A percentile compares a stretch with the other conserved stretches of the same genome.
Evolutionary conservation across 2,329 filamentous ascomycete genomes (phyloP).

Genomic region (Rhytidhysteron rufulum): DNA sequence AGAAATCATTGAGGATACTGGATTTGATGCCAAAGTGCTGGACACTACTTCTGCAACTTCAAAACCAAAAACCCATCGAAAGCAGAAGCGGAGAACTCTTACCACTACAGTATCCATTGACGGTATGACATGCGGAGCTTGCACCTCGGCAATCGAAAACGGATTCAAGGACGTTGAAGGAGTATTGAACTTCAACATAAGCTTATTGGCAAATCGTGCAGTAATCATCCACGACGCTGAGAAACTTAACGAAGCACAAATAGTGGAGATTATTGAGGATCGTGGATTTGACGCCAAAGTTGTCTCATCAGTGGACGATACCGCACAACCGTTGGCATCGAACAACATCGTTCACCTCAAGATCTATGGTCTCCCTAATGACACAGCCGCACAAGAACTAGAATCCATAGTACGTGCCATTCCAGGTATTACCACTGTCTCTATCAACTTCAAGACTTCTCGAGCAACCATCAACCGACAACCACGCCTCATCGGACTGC

Average conservation of each 20-base stretch:
- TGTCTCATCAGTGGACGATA: conserved; percentile 68
- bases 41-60: conserved; percentile 54
- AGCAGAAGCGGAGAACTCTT: conserved; percentile 46
- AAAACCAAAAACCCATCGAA: conserved; percentile 28
- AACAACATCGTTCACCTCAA: conserved; percentile 71
- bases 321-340: conserved; percentile 50
- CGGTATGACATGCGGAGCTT: conserved; percentile 97
- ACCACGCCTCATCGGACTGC: conserved; percentile 69
- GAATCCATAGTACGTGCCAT: conserved; percentile 64
- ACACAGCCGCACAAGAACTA: conserved; percentile 66
- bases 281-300: conserved; percentile 82
- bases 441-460: conserved; percentile 68
- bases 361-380: conserved; percentile 73
- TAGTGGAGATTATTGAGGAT: conserved; percentile 82
- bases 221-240: conserved; percentile 78
- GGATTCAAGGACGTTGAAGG: conserved; percentile 77
- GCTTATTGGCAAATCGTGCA: conserved; percentile 84
- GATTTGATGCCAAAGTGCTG: conserved; percentile 76
- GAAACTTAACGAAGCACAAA: conserved; percentile 67
- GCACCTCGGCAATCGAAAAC: conserved; percentile 84
- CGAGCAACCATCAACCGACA: conserved; percentile 72
- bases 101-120: conserved; percentile 86
- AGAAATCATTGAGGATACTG: conserved; percentile 62
- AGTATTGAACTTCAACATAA: conserved; percentile 88
- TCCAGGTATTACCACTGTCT: conserved; percentile 70